Evolutionary conservation across 345 rosid genomes (phyloP), one percentile per base, ranked within the genome.

Genomic region (Dipteronia dyeriana): DNA sequence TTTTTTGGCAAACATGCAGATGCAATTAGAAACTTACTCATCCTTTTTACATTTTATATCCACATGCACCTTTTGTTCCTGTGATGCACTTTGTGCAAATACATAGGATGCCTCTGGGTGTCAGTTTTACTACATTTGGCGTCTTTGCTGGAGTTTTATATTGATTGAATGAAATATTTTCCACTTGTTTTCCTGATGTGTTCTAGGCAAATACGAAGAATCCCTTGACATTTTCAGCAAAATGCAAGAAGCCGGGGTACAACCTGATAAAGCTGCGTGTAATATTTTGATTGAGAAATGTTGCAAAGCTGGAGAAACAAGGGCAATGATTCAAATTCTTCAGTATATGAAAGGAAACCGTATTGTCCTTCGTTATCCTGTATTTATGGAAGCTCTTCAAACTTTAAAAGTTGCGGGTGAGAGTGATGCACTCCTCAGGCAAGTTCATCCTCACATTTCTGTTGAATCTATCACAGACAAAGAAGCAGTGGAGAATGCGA

Each of bases 241-340:
- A 75, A 94, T 92, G 97, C 97, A 90, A 85, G 97, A 91, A 53
- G 89, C 89, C 11, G 90, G 91, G 57, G 90, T 91, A 70, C 85
- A 83, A 62, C 97, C 97, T 20, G 98, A 94, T 86, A 94, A 94
- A 89, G 95, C 98, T 62, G 87, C 91, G 43, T 91, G 98, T 85
- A 94, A 90, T 76, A 90, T 92, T 83, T 86, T 92, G 91, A 83
- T 94, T 3, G 84, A 81, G 79, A 91, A 84, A 83, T 90, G 93
- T 78, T 90, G 95, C 80, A 86, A 86, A 83, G 74, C 76, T n/a
- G 78, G 88, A 19, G 89, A 88, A 76, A 85, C 82, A 25, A 75
- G 76, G 70, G 68, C 86, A 63, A 87, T 94, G 38, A 56, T 59
- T 34, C 83, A 66, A 68, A 84, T 92, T 73, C 95, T 94, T 83